phyloP scores from a whole-genome alignment of 169 alveolate species.

The Theileria orientalis region DNA sequence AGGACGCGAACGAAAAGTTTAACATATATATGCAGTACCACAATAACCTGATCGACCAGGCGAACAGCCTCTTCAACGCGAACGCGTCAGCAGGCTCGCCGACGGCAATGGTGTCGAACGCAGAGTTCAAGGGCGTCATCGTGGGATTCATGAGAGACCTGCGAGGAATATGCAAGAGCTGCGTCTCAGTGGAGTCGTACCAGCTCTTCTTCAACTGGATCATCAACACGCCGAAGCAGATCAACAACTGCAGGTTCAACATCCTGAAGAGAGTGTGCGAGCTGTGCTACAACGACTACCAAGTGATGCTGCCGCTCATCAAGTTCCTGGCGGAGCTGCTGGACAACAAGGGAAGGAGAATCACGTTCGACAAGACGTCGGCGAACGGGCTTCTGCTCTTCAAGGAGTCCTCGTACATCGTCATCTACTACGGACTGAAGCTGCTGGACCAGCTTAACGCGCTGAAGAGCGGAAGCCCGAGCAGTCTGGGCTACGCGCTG shows the following conservation, averaged over 20 bases:
- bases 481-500: not conserved
- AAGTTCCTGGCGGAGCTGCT: slow-evolving; percentile 86
- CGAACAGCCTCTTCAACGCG: slow-evolving; percentile 28
- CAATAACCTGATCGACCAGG: slow-evolving; percentile 35
- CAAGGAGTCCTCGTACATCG: slow-evolving; percentile 83
- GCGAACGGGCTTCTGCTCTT: slow-evolving; percentile 90
- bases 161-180: slow-evolving; percentile 82
- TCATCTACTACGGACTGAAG: slow-evolving; percentile 74
- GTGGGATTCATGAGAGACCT: slow-evolving; percentile 89
- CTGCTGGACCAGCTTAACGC: slow-evolving; percentile 37
- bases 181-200: slow-evolving; percentile 81
- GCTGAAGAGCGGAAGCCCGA: not conserved
- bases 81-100: too few relatives aligned
- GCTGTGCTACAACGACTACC: slow-evolving; percentile 86
- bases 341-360: slow-evolving; percentile 85
- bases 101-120: slow-evolving; percentile 21
- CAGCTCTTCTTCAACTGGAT: slow-evolving; percentile 86
- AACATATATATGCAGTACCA: slow-evolving; percentile 58
- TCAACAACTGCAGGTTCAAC: slow-evolving; percentile 75
- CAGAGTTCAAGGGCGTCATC: slow-evolving; percentile 77
- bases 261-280: slow-evolving; percentile 84
- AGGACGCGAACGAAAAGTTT: slow-evolving; percentile 62
- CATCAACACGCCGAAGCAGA: slow-evolving; percentile 84
- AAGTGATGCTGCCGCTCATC: slow-evolving; percentile 86
- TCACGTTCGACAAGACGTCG: slow-evolving; percentile 87